Evolutionary conservation across 2,329 filamentous ascomycete species (phyloP), one percentile per base, ranked within the genome.

Genomic region (Epichloe sp.): DNA sequence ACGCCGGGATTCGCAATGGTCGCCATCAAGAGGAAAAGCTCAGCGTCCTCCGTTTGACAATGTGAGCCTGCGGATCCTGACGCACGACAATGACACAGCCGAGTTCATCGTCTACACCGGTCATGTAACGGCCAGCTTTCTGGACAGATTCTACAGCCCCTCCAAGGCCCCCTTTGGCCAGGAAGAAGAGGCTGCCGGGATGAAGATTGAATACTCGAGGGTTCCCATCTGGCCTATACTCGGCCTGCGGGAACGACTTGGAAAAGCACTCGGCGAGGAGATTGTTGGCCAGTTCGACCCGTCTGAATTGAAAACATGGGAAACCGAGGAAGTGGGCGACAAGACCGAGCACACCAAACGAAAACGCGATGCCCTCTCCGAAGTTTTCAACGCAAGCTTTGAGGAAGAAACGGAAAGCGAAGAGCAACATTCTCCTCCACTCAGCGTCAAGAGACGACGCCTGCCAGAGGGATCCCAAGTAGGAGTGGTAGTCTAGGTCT

Each of bases 91-190:
- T 3, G 66, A 69, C 2, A 67, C 69, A 2, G 63, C 66, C 3
- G 71, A 74, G 23, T 78, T 82, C 44, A 65, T 79, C 44, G 69
- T 80, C 34, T 80, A 80, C 59, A 74, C 70, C 1, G 71, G 70
- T 1, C 63, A 68, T 11, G 67, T 81, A 2, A 73, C 75, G 0
- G 66, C 68, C 1, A 65, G 67, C 10, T 74, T 79, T 46, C 61
- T 81, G 23, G 58, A 68, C 44, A 71, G 73, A 54, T 79, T 80
- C 50, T 68, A 77, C 51, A 57, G 71, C 14, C 77, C 77, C 0
- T 63, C 66, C 49, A 71, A 67, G 49, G 65, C 67, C 2, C 69
- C 70, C 8, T 44, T 48, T 12, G 55, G 59, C 3, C 57, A 64
- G 2, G 51, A 44, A 12, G 57, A 55, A 2, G 57, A 60, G 14